Percentiles rank a stretch among this genome's conserved stretches.
phyloP scores from a whole-genome alignment of 164 flowering plant genomes.

The Stephania cephalantha region DNA sequence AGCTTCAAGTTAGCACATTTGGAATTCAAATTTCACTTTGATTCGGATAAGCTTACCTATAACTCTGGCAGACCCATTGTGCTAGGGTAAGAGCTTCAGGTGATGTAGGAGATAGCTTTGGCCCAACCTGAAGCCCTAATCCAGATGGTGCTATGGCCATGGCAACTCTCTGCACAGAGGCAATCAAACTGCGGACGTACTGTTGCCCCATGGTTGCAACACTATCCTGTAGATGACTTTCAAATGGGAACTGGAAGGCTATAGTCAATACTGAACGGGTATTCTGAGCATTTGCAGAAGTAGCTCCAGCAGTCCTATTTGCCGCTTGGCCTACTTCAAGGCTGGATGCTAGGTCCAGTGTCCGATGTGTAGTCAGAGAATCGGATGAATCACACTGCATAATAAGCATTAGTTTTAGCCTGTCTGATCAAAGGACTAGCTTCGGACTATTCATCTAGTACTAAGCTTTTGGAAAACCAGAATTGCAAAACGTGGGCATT shows the following conservation, averaged over 20 bases:
- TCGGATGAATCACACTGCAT: constrained; percentile 45
- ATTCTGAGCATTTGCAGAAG: constrained; percentile 25
- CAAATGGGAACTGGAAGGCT: constrained; percentile 94
- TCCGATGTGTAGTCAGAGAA: constrained; percentile 40
- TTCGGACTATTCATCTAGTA: background rate
- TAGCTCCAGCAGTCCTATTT: constrained; percentile 33
- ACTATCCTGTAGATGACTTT: constrained; percentile 65
- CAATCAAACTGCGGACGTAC: constrained; percentile 78
- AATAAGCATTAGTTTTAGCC: constrained; percentile 10
- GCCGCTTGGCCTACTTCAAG: constrained; percentile 70
- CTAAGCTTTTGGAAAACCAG: background rate
- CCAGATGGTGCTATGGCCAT: constrained; percentile 83
- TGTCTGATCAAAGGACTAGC: background rate
- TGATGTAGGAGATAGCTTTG: constrained; percentile 59
- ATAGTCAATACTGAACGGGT: constrained; percentile 72
- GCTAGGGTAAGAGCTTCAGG: constrained; percentile 85
- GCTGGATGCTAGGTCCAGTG: constrained; percentile 80
- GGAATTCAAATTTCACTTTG: background rate
- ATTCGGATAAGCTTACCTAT: constrained; percentile 48
- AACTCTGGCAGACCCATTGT: constrained; percentile 90
- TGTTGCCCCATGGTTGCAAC: constrained; percentile 90
- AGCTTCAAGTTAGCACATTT: background rate
- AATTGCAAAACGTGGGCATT: background rate
- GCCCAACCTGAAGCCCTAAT: constrained; percentile 41
- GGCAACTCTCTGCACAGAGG: constrained; percentile 89